Evolutionary conservation across 2,329 filamentous ascomycete genomes (phyloP).

Genomic region (Microsporum ferrugineum): DNA sequence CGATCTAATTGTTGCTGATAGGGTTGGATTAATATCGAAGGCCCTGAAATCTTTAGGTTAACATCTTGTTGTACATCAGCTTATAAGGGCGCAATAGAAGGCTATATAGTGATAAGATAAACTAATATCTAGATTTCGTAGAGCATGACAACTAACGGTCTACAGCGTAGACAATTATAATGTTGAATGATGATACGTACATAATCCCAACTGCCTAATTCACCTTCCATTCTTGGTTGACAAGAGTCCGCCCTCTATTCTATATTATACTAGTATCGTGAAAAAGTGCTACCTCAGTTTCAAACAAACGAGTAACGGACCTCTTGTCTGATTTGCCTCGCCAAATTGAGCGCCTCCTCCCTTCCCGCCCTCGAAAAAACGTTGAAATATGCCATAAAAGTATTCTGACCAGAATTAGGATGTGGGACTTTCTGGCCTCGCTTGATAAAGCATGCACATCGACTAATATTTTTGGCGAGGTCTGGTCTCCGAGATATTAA

Average conservation of each 20-base stretch:
- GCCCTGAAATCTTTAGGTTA: not conserved
- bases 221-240: not conserved
- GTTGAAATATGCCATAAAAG: not conserved
- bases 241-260: not conserved
- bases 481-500: not conserved
- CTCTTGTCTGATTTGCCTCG: constrained; percentile 4
- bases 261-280: not conserved
- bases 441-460: not conserved
- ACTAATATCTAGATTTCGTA: no score
- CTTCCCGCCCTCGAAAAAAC: not conserved
- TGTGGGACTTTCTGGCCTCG: not conserved
- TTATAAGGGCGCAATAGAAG: no score
- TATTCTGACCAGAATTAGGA: not conserved
- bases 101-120: no score
- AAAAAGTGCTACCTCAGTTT: not conserved
- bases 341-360: not conserved
- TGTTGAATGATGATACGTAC: no score
- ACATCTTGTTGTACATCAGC: no score
- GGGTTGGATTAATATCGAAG: constrained; percentile 14
- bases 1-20: constrained; percentile 18
- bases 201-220: not conserved
- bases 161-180: no score
- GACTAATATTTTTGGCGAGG: not conserved
- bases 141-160: no score
- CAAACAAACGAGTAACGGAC: not conserved